phyloP scores from a whole-genome alignment of 345 rosid genomes.

The Psidium guajava region DNA sequence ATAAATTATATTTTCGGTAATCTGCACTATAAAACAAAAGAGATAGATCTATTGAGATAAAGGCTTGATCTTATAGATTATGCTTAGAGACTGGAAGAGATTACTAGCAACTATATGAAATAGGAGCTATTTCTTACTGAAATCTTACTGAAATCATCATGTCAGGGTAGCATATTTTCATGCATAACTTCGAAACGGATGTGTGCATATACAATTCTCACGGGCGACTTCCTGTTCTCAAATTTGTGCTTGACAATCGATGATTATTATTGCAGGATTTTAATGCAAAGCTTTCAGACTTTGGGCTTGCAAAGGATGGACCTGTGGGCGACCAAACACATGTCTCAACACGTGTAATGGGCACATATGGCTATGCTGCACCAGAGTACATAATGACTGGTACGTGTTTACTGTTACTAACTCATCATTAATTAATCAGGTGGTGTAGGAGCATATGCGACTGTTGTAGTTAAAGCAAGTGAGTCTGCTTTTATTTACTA shows the following conservation, averaged over 20 bases:
- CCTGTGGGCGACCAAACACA: conserved; percentile 99
- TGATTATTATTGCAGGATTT: conserved; percentile 41
- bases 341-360: conserved; percentile 98
- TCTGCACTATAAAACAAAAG: background rate
- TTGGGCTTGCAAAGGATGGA: conserved; percentile 97
- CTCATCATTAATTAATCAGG: background rate
- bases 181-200: background rate
- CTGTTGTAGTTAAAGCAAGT: background rate
- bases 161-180: background rate
- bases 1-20: background rate
- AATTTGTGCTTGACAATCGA: conserved; percentile 3
- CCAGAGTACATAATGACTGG: conserved; percentile 98
- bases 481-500: background rate
- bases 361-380: conserved; percentile 97
- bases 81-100: background rate
- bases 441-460: background rate
- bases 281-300: conserved; percentile 89
- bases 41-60: background rate
- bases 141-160: background rate
- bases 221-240: conserved; percentile 8
- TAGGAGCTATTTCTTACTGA: background rate
- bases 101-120: background rate
- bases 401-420: conserved; percentile 13
- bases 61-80: background rate
- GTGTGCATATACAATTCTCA: background rate